Evolutionary conservation across 176 grass and related monocot species (phyloP), one percentile per base, ranked within the genome.

Genomic region (Oryza australiensis): DNA sequence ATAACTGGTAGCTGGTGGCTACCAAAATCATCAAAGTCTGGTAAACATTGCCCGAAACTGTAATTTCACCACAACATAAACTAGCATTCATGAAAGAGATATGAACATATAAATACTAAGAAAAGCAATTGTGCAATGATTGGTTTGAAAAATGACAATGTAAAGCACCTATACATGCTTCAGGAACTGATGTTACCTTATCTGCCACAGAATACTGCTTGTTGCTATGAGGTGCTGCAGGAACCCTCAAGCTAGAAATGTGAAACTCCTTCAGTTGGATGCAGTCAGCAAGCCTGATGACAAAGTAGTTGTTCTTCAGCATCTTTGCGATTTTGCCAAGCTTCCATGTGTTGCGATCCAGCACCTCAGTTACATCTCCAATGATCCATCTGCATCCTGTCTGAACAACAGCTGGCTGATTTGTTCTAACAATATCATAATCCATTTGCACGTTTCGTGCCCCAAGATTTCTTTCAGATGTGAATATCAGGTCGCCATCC

Each of bases 241-340:
- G 53, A 64, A 82, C 78, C 42, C 92, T 87, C 81, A 94, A 35
- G 41, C 86, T 81, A 49, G 89, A 91, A 64, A 91, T 68, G 82
- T 86, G 84, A 73, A 89, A 86, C 79, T 91, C 86, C 82, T 88
- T 94, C 48, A 91, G 76, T 74, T 91, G 89, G 73, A 94, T 89
- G 77, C 86, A 89, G 20, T 86, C 88, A 41, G 78, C 73, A 35
- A 91, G 84, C 82, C 83, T 84, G 76, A 87, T 84, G 42, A 89
- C 86, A 20, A 91, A 82, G 70, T 73, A 81, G 24, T 78, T 59
- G 33, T 87, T 72, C 24, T 91, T 78, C n/a, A 91, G 69, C 78
- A 91, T 83, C 64, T 87, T 91, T 46, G 79, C 78, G 27, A 94
- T 86, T 22, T 94, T 94, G 12, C 88, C 92, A 68, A 91, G 70